Conservation (phyloP, 257 asterid species). For the Solanum sitiens region DNA sequence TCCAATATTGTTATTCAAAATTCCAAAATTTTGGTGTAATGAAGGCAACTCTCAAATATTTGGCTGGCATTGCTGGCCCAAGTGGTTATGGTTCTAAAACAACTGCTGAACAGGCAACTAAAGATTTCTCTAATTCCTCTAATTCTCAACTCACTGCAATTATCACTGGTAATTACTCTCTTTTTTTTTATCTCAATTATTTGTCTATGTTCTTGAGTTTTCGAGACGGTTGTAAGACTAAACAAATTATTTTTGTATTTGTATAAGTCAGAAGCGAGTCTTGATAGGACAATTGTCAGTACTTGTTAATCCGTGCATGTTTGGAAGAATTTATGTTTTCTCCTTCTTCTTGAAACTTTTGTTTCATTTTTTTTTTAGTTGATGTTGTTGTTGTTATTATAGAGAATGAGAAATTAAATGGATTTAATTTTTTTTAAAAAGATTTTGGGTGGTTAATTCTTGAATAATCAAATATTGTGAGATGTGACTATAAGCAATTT, state of each 20-base stretch:
- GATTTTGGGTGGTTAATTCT: background rate
- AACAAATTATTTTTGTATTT: background rate
- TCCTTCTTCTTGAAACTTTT: background rate
- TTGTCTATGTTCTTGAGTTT: background rate
- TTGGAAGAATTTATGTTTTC: background rate
- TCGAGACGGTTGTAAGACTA: background rate
- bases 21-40: conserved; percentile 21
- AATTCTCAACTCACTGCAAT: conserved; percentile 59
- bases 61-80: conserved; percentile 74
- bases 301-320: background rate
- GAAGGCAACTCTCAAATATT: conserved; percentile 67
- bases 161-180: conserved; percentile 51
- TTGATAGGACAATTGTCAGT: background rate
- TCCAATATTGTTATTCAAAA: conserved; percentile 35
- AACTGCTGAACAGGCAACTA: conserved; percentile 53
- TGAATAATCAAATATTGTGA: background rate
- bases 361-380: background rate
- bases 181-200: background rate
- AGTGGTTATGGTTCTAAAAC: conserved; percentile 82
- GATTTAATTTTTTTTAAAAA: background rate
- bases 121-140: conserved; percentile 10
- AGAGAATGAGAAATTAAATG: background rate
- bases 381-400: background rate
- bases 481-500: background rate
- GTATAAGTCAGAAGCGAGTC: background rate